phyloP scores from a whole-genome alignment of 2,329 filamentous ascomycete genomes.

The Thermomyces lanuginosus region DNA sequence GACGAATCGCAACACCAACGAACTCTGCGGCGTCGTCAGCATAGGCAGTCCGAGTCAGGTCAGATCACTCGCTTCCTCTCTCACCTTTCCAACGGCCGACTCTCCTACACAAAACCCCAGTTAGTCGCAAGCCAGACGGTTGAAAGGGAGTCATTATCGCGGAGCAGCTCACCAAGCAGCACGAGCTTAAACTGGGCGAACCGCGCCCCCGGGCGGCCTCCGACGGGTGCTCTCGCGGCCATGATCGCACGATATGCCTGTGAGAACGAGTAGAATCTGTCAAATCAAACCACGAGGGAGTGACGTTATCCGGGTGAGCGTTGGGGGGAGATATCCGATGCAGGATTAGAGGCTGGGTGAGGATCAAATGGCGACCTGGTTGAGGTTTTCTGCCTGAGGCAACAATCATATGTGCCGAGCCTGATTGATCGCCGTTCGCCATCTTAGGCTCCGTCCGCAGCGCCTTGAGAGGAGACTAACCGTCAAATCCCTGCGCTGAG shows the following conservation, averaged over 20 bases:
- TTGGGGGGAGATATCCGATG: neutral
- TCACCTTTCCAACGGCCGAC: constrained; percentile 95
- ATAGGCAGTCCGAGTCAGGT: constrained; percentile 1
- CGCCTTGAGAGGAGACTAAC: too few species aligned
- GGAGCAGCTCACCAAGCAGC: constrained; percentile 56
- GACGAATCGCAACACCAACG: constrained; percentile 92
- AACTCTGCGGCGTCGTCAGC: constrained; percentile 47
- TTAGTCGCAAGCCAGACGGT: constrained; percentile 4
- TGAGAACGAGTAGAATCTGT: constrained; percentile 9
- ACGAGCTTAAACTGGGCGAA: constrained; percentile 99
- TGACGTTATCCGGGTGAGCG: neutral
- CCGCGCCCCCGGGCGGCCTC: constrained; percentile 50
- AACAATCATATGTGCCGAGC: too few species aligned
- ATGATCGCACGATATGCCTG: constrained; percentile 37
- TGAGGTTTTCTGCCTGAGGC: too few species aligned
- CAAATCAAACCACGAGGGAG: neutral
- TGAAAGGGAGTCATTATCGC: too few species aligned
- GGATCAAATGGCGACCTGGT: too few species aligned
- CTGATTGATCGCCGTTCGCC: too few species aligned
- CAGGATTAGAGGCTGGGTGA: neutral
- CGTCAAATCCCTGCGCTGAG: too few species aligned
- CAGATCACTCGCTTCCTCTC: constrained; percentile 2
- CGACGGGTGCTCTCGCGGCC: constrained; percentile 70
- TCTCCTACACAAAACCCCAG: constrained; percentile 47
- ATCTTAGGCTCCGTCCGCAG: too few species aligned